Percentiles rank a stretch among this genome's conserved stretches.
Evolutionary conservation across 176 grass and related monocot genomes (phyloP).

Genomic region (Oryza brachyantha): DNA sequence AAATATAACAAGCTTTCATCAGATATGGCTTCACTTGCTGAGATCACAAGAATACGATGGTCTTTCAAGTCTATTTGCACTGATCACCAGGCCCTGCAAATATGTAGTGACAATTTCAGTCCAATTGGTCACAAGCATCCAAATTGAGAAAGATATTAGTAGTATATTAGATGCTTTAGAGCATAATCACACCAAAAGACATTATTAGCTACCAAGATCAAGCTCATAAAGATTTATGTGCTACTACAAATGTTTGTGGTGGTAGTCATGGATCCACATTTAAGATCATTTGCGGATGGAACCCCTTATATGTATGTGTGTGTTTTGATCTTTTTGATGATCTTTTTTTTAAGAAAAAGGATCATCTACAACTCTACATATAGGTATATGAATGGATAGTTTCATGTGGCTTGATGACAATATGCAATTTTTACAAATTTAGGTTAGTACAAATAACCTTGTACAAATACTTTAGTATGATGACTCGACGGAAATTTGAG

Average conservation of each 20-base stretch:
- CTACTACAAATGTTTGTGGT: not conserved
- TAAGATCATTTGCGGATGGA: not conserved
- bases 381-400: not conserved
- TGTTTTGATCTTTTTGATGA: not conserved
- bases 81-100: slow-evolving; percentile 39
- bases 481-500: not conserved
- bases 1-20: slow-evolving; percentile 1
- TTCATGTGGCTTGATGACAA: not conserved
- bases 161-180: not conserved
- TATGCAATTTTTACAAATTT: not conserved
- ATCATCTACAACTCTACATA: not conserved
- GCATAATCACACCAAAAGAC: slow-evolving; percentile 4
- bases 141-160: not conserved
- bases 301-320: not conserved
- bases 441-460: not conserved
- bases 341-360: not conserved
- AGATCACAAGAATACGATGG: not conserved
- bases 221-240: not conserved
- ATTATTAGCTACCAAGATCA: not conserved
- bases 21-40: slow-evolving; percentile 9
- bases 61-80: not conserved
- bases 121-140: slow-evolving; percentile 14
- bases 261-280: not conserved
- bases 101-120: slow-evolving; percentile 26
- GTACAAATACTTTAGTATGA: not conserved